Conservation (phyloP, 371 early-diverging fungal species). For the Saksenaea vasiformis region DNA sequence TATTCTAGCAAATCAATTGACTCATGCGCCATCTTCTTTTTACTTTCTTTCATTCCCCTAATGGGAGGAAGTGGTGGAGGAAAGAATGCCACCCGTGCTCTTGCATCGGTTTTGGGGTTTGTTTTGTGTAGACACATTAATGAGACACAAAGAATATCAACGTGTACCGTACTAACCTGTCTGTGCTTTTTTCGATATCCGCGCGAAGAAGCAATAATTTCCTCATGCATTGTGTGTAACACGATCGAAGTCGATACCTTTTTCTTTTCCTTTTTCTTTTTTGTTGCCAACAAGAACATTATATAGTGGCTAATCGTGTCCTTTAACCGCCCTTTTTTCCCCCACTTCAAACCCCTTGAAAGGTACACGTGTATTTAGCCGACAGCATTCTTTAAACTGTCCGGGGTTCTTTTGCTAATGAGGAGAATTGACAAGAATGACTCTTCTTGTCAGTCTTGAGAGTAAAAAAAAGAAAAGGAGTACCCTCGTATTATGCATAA, state of each 20-base stretch:
- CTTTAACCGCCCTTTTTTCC: neutral
- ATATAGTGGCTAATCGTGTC: neutral
- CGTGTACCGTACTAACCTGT: constrained; percentile 3
- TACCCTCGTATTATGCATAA: neutral
- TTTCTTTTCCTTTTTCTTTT: neutral
- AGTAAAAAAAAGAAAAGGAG: neutral
- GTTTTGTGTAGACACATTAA: neutral
- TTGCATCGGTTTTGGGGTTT: neutral
- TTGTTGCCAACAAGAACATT: neutral
- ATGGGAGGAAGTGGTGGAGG: neutral
- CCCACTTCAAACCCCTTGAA: neutral
- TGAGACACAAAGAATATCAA: constrained; percentile 1
- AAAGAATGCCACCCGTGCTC: constrained; percentile 1
- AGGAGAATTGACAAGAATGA: neutral
- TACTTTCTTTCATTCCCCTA: too few species aligned
- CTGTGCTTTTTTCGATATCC: constrained; percentile 3
- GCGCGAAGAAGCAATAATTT: neutral
- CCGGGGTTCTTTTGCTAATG: neutral
- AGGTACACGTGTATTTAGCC: neutral
- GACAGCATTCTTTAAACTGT: neutral
- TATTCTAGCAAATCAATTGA: too few species aligned
- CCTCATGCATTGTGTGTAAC: constrained; percentile 6
- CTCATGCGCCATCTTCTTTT: too few species aligned
- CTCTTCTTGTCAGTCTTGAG: neutral
- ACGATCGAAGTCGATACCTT: neutral